Conservation (phyloP, 129 eudicot species). For the Daucus carota region DH1_v3.0 NC_030389.2:32258001-32258500, state of each 20-base stretch:
- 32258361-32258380: conserved; percentile 8
- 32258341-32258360: conserved; percentile 13
- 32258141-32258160: conserved; percentile 79
- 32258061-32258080: not conserved
- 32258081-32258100: conserved; percentile 60
- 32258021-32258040: not conserved
- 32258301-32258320: not conserved
- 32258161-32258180: conserved; percentile 71
- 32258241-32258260: conserved; percentile 35
- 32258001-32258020: no score
- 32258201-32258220: conserved; percentile 87
- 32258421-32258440: not conserved
- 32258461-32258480: not conserved
- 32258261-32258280: not conserved
- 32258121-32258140: conserved; percentile 56
- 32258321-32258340: not conserved
- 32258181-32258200: conserved; percentile 77
- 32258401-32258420: conserved; percentile 2
- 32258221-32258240: conserved; percentile 96
- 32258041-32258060: not conserved
- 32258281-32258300: not conserved
- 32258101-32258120: conserved; percentile 62
- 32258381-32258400: conserved; percentile 32
- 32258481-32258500: no score
- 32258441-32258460: not conserved